These are phyloP conservation scores for Syzygium syzygioides DNA, from an alignment of 441 rosid genomes.

Conservation along the genomic window DNA sequence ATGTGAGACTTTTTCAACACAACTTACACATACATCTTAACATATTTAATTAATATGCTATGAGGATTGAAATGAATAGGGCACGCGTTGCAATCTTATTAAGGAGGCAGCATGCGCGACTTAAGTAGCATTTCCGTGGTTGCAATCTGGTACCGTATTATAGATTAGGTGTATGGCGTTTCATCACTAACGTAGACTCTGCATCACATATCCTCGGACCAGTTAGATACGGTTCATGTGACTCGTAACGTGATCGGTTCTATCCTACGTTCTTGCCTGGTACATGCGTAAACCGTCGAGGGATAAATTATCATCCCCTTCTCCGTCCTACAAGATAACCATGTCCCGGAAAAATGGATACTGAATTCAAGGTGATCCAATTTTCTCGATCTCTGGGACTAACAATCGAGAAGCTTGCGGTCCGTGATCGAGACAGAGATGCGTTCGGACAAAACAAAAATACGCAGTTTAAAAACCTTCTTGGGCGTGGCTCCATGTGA, in stretches of 20 bases:
- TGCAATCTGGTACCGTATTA: background rate
- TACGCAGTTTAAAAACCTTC: background rate
- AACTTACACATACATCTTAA: rapidly evolving
- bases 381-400: background rate
- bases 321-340: background rate
- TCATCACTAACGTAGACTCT: background rate
- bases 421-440: background rate
- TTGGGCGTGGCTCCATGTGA: background rate
- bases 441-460: background rate
- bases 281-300: background rate
- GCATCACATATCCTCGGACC: background rate
- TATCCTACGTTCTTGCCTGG: background rate
- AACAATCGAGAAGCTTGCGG: background rate
- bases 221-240: background rate
- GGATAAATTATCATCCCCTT: background rate
- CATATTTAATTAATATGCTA: background rate
- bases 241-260: background rate
- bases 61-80: background rate
- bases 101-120: background rate
- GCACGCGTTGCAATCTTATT: background rate
- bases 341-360: background rate
- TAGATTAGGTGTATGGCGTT: background rate
- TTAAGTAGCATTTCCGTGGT: background rate
- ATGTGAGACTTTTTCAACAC: background rate
- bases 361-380: background rate